These are phyloP conservation scores for Neurospora tetrasperma DNA, from an alignment of 495 filamentous ascomycete genomes.

Conservation along the genomic window DNA sequence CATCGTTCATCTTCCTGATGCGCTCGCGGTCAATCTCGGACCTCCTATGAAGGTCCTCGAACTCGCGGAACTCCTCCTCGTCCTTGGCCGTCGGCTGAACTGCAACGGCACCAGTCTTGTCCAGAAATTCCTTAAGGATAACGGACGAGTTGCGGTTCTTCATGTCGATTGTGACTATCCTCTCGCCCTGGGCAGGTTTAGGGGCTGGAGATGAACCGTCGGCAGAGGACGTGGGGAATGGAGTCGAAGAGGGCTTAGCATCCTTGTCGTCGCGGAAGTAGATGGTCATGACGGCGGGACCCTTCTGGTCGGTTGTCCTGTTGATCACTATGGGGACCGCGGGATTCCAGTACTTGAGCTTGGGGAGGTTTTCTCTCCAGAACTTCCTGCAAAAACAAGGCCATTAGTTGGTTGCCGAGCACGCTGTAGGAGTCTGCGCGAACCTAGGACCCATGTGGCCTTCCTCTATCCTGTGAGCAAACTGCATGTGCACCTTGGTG, in stretches of 20 bases:
- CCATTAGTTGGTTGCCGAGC: not conserved
- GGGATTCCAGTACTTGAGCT: slow-evolving; percentile 92
- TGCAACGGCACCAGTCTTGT: slow-evolving; percentile 54
- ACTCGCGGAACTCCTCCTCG: slow-evolving; percentile 42
- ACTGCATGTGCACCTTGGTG: slow-evolving; percentile 74
- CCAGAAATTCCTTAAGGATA: slow-evolving; percentile 60
- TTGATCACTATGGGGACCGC: slow-evolving; percentile 70
- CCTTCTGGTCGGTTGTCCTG: slow-evolving; percentile 46
- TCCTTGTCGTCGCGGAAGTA: slow-evolving; percentile 46
- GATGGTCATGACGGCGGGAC: slow-evolving; percentile 60
- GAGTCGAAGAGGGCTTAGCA: slow-evolving; percentile 17
- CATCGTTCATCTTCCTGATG: slow-evolving; percentile 50
- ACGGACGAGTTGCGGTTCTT: slow-evolving; percentile 47
- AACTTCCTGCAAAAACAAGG: slow-evolving; percentile 51
- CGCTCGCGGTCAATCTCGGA: slow-evolving; percentile 47
- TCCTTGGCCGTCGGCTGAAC: slow-evolving; percentile 54
- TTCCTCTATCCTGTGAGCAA: slow-evolving; percentile 51
- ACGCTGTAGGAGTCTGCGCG: slow-evolving; percentile 5
- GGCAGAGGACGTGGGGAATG: slow-evolving; percentile 17
- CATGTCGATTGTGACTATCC: slow-evolving; percentile 49
- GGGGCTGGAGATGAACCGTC: slow-evolving; percentile 29
- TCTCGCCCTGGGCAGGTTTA: slow-evolving; percentile 31
- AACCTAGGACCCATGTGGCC: slow-evolving; percentile 78
- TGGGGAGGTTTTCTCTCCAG: slow-evolving; percentile 71
- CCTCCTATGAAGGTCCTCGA: slow-evolving; percentile 45